Conservation (phyloP, 176 grass and related monocot genomes). For the Rhynchospora breviuscula region DNA sequence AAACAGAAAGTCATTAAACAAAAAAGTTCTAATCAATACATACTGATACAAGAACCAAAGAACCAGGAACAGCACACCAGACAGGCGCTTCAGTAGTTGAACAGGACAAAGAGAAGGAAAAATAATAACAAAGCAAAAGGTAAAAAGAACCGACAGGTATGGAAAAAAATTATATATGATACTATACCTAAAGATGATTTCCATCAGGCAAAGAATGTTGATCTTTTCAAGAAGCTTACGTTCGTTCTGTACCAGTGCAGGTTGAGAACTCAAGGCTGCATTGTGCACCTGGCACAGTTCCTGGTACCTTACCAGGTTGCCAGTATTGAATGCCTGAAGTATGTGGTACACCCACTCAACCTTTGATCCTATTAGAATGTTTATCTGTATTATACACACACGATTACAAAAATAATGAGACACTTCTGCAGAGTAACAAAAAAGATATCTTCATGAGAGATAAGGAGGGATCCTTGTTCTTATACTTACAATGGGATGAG, state of each 20-base stretch:
- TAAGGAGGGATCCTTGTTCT: neutral
- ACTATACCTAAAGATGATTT: conserved; percentile 86
- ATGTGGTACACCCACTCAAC: conserved; percentile 94
- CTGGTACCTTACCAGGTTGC: conserved; percentile 77
- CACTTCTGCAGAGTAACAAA: neutral
- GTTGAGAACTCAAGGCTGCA: conserved; percentile 71
- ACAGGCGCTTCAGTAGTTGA: neutral
- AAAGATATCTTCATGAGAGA: neutral
- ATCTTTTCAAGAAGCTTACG: conserved; percentile 86
- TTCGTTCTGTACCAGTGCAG: conserved; percentile 73
- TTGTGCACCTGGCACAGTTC: conserved; percentile 81
- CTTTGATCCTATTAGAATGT: conserved; percentile 80
- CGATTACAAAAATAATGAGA: neutral
- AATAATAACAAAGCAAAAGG: neutral
- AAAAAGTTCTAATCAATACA: neutral
- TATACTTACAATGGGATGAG: conserved; percentile 76
- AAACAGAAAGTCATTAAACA: neutral
- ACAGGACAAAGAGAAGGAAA: conserved; percentile 9
- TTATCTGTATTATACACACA: conserved; percentile 55
- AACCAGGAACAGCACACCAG: neutral
- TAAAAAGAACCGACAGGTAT: neutral
- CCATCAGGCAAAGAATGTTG: conserved; percentile 96
- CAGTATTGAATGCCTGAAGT: conserved; percentile 74
- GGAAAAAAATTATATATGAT: neutral
- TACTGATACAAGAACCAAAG: neutral